A percentile compares a stretch with the other conserved stretches of the same genome.
Evolutionary conservation across 192 early-diverging fungal species (phyloP).

Genomic region (Coemansia sp.): DNA sequence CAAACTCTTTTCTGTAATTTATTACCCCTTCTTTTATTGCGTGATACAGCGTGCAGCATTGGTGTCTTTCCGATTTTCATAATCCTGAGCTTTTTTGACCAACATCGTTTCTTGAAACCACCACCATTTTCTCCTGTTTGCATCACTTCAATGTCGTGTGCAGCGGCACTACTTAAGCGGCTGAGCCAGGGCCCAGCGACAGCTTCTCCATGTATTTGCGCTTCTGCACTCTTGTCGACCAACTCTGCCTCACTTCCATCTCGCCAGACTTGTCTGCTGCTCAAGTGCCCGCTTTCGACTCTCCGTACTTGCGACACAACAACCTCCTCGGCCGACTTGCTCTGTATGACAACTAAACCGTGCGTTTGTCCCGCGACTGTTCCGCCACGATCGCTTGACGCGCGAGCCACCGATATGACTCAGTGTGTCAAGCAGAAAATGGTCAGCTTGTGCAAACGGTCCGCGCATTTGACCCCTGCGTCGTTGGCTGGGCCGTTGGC

Average conservation of each 20-base stretch:
- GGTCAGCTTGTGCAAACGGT: constrained; percentile 24
- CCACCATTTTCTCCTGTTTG: neutral
- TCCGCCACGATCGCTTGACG: neutral
- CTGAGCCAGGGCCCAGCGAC: neutral
- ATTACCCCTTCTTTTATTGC: no score
- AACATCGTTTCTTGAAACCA: neutral
- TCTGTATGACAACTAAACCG: neutral
- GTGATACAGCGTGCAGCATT: neutral
- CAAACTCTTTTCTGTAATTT: neutral
- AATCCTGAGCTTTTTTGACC: neutral
- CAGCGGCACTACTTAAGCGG: neutral
- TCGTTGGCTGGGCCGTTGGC: neutral
- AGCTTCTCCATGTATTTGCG: neutral
- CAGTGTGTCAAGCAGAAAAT: constrained; percentile 27
- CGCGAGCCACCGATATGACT: neutral
- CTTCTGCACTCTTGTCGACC: neutral
- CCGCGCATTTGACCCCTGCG: constrained; percentile 2
- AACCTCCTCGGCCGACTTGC: neutral
- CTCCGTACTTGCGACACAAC: neutral
- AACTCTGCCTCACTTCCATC: neutral
- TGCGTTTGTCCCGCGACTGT: neutral
- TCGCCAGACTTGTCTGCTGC: neutral
- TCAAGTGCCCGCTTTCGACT: constrained; percentile 5
- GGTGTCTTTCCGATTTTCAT: neutral
- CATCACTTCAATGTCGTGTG: neutral